Percentiles rank a stretch among this genome's conserved stretches.
Conservation (phyloP, 371 early-diverging fungal genomes). For the Dinochytrium kinnereticum region DNA sequence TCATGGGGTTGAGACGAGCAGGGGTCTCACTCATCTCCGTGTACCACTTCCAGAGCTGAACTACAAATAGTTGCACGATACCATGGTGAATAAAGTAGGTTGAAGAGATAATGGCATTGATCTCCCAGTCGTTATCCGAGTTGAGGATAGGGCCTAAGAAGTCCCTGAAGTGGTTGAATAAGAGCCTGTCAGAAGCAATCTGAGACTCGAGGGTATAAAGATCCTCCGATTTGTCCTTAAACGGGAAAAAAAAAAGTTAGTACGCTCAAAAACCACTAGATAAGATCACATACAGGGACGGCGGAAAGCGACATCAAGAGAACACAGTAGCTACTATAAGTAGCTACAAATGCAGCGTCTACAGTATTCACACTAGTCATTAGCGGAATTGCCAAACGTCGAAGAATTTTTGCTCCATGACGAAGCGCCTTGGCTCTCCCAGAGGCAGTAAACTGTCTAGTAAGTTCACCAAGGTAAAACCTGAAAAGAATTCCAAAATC, state of each 20-base stretch:
- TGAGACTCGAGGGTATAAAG: constrained; percentile 36
- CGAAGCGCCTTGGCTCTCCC: constrained; percentile 51
- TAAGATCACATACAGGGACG: constrained; percentile 35
- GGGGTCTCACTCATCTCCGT: constrained; percentile 33
- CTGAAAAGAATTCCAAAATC: constrained; percentile 45
- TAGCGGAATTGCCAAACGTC: constrained; percentile 42
- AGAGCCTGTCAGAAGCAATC: constrained; percentile 26
- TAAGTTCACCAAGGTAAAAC: constrained; percentile 51
- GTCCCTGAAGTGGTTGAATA: constrained; percentile 42
- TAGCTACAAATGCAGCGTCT: constrained; percentile 38
- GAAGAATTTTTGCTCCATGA: constrained; percentile 51
- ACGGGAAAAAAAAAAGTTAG: background rate
- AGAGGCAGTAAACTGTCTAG: constrained; percentile 40
- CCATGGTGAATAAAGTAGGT: constrained; percentile 48
- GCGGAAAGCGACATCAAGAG: constrained; percentile 49
- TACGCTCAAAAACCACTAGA: background rate
- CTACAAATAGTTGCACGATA: constrained; percentile 41
- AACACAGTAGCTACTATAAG: constrained; percentile 37
- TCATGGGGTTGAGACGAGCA: constrained; percentile 28
- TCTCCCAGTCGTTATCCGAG: constrained; percentile 48
- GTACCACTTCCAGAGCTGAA: constrained; percentile 46
- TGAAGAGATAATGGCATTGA: constrained; percentile 39
- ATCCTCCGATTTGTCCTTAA: constrained; percentile 33
- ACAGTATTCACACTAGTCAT: constrained; percentile 42
- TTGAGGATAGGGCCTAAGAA: constrained; percentile 45